Conservation (phyloP, 345 rosid species). For the Brassica rapa region DNA sequence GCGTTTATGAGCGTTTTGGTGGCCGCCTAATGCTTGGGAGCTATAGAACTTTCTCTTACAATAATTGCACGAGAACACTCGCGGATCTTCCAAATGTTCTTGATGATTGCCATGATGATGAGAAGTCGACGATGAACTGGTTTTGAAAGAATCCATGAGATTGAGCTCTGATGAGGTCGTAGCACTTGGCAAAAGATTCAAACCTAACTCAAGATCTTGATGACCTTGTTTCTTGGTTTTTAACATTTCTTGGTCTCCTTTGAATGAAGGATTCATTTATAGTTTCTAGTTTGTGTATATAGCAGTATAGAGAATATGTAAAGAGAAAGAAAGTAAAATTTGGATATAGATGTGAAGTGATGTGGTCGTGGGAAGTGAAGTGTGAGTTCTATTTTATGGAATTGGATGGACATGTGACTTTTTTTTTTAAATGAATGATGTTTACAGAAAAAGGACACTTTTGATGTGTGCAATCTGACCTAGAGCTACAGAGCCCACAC, state of each 20-base stretch:
- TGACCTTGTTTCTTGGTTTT: conserved; percentile 18
- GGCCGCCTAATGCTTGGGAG: conserved; percentile 96
- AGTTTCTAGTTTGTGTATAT: conserved; percentile 1
- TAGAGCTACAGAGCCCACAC: conserved; percentile 41
- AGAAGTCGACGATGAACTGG: conserved; percentile 28
- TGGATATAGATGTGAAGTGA: conserved; percentile 27
- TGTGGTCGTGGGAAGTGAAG: conserved; percentile 40
- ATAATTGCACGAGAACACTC: conserved; percentile 83
- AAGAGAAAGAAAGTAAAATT: conserved; percentile 7
- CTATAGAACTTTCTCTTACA: conserved; percentile 93
- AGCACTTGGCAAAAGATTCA: conserved; percentile 29
- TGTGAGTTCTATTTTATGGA: conserved; percentile 41
- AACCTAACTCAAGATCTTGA: conserved; percentile 56
- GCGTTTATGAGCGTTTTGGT: conserved; percentile 91
- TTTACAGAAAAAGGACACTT: conserved; percentile 34
- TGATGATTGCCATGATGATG: conserved; percentile 2
- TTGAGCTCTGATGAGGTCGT: conserved; percentile 47
- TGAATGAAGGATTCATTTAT: conserved; percentile 24
- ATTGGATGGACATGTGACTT: conserved; percentile 33
- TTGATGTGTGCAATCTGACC: conserved; percentile 45
- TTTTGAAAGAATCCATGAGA: conserved; percentile 51
- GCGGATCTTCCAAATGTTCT: conserved; percentile 46
- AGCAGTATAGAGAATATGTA: conserved; percentile 16
- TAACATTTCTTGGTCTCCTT: conserved; percentile 18
- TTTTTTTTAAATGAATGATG: conserved; percentile 9